phyloP scores from a whole-genome alignment of 176 grass and related monocot genomes.

The Triticum monococcum region DNA sequence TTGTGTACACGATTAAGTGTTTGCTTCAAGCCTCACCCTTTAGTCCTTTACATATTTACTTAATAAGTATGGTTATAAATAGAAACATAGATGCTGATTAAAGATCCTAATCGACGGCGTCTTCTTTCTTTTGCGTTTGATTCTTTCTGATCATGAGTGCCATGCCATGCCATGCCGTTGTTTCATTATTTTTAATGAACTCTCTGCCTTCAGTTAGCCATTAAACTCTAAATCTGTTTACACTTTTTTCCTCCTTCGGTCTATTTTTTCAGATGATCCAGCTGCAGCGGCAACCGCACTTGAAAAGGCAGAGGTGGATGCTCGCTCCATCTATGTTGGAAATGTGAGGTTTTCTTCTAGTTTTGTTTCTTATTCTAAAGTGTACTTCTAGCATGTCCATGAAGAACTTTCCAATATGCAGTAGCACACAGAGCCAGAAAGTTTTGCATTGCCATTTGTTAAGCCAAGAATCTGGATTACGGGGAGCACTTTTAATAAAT shows the following conservation, averaged over 20 bases:
- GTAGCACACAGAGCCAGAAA: background rate
- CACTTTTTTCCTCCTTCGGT: background rate
- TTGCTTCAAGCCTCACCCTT: background rate
- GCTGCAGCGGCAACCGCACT: conserved; percentile 18
- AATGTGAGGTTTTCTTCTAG: conserved; percentile 66
- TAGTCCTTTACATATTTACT: background rate
- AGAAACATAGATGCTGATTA: background rate
- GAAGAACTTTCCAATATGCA: background rate
- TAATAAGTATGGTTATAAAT: background rate
- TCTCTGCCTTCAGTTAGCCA: background rate
- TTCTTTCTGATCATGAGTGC: background rate
- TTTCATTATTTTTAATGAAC: background rate
- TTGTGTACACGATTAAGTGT: background rate
- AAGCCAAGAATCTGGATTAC: background rate
- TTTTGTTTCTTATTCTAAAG: conserved; percentile 9
- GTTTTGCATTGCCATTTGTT: background rate
- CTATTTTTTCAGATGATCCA: conserved; percentile 22
- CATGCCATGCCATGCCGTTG: background rate
- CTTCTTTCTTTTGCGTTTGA: background rate
- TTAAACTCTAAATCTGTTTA: background rate
- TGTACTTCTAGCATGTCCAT: conserved; percentile 4
- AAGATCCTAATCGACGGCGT: background rate
- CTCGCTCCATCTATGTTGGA: conserved; percentile 75
- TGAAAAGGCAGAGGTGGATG: conserved; percentile 76
- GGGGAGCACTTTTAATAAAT: background rate